Conservation (phyloP, 345 rosid genomes). For the Pugionium dolabratum region DNA sequence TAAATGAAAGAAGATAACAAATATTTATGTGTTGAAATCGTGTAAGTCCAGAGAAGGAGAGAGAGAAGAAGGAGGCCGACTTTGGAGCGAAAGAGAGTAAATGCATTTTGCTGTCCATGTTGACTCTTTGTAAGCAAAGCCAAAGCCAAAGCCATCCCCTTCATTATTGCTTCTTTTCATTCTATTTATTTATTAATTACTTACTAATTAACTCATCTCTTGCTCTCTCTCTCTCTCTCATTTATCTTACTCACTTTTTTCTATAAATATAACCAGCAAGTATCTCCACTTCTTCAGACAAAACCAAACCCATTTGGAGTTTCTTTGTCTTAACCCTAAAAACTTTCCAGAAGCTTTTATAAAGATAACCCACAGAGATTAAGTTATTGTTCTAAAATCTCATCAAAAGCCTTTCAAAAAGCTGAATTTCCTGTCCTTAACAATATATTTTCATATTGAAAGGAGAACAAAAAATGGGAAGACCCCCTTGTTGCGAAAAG, state of each 20-base stretch:
- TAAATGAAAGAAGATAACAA: background rate
- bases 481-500: conserved; percentile 97
- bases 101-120: conserved; percentile 64
- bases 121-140: conserved; percentile 56
- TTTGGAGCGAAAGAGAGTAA: conserved; percentile 57
- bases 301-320: conserved; percentile 21
- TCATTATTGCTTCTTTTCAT: conserved; percentile 42
- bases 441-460: conserved; percentile 9
- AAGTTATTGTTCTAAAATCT: background rate
- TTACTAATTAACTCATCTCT: conserved; percentile 20
- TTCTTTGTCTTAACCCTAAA: conserved; percentile 28
- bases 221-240: conserved; percentile 17
- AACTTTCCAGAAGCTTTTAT: background rate
- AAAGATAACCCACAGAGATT: conserved; percentile 8
- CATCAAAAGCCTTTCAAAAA: background rate
- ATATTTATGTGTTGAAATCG: conserved; percentile 31
- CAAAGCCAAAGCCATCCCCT: conserved; percentile 40
- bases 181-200: conserved; percentile 33
- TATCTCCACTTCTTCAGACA: conserved; percentile 41
- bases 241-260: conserved; percentile 27
- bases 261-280: conserved; percentile 46
- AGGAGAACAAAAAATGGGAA: conserved; percentile 55
- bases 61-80: conserved; percentile 50
- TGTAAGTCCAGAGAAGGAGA: conserved; percentile 29
- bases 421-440: background rate